These are phyloP conservation scores for Orbilia blumenaviensis DNA, from an alignment of 2,329 filamentous ascomycete species.

Conservation along the genomic window DNA sequence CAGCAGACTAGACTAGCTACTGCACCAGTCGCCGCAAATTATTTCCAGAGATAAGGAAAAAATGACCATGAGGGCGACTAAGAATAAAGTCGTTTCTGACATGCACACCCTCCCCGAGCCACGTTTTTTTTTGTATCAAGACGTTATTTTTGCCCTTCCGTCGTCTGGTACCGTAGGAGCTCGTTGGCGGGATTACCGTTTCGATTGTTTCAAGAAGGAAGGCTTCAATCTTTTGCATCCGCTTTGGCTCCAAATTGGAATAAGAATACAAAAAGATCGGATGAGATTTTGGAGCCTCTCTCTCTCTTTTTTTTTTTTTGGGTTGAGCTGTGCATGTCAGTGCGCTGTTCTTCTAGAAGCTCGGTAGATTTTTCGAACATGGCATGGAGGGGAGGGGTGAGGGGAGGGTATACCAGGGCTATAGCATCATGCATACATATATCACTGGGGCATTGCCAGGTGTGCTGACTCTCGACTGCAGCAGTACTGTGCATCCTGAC, in stretches of 20 bases:
- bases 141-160: conserved; percentile 42
- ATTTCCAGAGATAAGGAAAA: conserved; percentile 27
- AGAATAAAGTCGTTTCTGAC: conserved; percentile 45
- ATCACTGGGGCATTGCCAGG: conserved; percentile 30
- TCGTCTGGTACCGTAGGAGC: conserved; percentile 53
- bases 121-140: conserved; percentile 46
- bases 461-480: conserved; percentile 37
- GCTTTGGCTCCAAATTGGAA: conserved; percentile 20
- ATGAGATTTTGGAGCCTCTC: conserved; percentile 45
- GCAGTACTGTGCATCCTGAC: conserved; percentile 25
- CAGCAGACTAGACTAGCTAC: conserved; percentile 20
- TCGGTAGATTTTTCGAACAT: conserved; percentile 34
- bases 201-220: conserved; percentile 50
- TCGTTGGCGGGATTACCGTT: conserved; percentile 53
- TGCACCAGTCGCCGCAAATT: conserved; percentile 20
- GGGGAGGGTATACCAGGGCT: not conserved
- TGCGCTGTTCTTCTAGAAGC: conserved; percentile 41
- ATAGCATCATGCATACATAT: conserved; percentile 36
- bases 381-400: not conserved
- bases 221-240: conserved; percentile 43
- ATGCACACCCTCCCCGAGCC: conserved; percentile 46
- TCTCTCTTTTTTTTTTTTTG: not conserved
- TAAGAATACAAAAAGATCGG: conserved; percentile 39
- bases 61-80: conserved; percentile 7
- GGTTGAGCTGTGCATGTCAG: not conserved